Evolutionary conservation across 129 eudicot species (phyloP).

Genomic region (Kitagawia praeruptora): DNA sequence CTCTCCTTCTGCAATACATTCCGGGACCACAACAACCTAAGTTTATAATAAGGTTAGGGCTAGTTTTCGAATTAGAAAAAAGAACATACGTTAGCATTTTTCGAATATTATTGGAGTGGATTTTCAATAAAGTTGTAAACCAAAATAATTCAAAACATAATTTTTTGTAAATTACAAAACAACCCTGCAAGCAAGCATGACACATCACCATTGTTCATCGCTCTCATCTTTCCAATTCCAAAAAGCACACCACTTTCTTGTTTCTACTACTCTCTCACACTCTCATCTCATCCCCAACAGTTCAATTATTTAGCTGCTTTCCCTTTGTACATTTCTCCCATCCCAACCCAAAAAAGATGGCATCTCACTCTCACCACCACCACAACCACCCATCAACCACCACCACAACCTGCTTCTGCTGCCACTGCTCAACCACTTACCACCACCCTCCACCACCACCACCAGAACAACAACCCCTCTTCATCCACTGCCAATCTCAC

Average conservation of each 20-base stretch:
- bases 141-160: too few relatives aligned
- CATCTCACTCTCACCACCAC: constrained; percentile 29
- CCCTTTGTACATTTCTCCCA: not conserved
- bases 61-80: too few relatives aligned
- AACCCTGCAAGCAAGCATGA: too few relatives aligned
- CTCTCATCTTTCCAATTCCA: too few relatives aligned
- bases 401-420: constrained; percentile 19
- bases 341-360: constrained; percentile 19
- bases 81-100: too few relatives aligned
- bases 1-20: too few relatives aligned
- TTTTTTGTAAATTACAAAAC: too few relatives aligned
- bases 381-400: constrained; percentile 32
- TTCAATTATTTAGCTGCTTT: not conserved
- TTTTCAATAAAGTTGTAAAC: too few relatives aligned
- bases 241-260: not conserved
- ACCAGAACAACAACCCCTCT: constrained; percentile 11
- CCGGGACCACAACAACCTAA: too few relatives aligned
- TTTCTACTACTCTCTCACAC: not conserved
- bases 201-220: too few relatives aligned
- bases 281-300: not conserved
- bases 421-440: constrained; percentile 32
- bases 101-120: too few relatives aligned
- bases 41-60: too few relatives aligned
- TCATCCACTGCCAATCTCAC: constrained; percentile 30
- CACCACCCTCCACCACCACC: constrained; percentile 23